Evolutionary conservation across 1,284 basidiomycete genomes (phyloP).

Genomic region (Sporisorium exsertum): DNA sequence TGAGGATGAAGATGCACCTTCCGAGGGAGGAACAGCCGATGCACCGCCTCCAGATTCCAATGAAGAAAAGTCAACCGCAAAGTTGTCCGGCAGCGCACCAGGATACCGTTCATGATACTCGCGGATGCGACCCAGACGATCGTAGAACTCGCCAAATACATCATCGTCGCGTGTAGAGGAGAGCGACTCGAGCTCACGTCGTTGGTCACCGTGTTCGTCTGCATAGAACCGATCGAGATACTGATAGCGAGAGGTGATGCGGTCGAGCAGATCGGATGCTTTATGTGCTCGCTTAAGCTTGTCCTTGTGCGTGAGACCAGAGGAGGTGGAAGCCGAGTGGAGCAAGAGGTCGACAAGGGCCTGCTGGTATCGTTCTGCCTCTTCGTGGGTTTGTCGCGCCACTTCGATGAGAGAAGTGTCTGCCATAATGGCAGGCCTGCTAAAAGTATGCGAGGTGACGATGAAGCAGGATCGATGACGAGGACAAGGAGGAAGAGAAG

Average conservation of each 20-base stretch:
- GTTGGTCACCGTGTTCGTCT: conserved; percentile 70
- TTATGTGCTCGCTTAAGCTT: conserved; percentile 85
- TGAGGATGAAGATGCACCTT: conserved; percentile 14
- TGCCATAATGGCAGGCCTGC: conserved; percentile 54
- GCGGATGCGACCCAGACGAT: conserved; percentile 90
- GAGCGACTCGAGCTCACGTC: conserved; percentile 72
- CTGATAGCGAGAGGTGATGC: conserved; percentile 77
- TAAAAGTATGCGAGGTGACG: too few relatives aligned
- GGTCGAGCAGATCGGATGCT: conserved; percentile 84
- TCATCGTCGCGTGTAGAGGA: conserved; percentile 39
- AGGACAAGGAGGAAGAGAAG: conserved; percentile 3
- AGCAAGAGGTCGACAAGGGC: conserved; percentile 73
- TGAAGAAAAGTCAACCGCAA: conserved; percentile 63
- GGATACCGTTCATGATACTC: conserved; percentile 96
- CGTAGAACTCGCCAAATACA: conserved; percentile 77
- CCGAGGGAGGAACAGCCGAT: conserved; percentile 5
- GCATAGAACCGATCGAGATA: conserved; percentile 69
- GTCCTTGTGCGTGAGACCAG: conserved; percentile 69
- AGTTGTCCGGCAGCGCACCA: conserved; percentile 74
- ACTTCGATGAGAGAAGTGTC: conserved; percentile 87
- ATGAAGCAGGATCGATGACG: neutral
- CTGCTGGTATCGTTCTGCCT: conserved; percentile 86
- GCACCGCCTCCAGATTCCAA: conserved; percentile 46
- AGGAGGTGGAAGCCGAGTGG: conserved; percentile 55
- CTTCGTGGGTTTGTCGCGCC: conserved; percentile 93